Percentiles rank a stretch among this genome's conserved stretches.
phyloP scores from a whole-genome alignment of 164 flowering plant genomes.

The Annona squamosa region DNA sequence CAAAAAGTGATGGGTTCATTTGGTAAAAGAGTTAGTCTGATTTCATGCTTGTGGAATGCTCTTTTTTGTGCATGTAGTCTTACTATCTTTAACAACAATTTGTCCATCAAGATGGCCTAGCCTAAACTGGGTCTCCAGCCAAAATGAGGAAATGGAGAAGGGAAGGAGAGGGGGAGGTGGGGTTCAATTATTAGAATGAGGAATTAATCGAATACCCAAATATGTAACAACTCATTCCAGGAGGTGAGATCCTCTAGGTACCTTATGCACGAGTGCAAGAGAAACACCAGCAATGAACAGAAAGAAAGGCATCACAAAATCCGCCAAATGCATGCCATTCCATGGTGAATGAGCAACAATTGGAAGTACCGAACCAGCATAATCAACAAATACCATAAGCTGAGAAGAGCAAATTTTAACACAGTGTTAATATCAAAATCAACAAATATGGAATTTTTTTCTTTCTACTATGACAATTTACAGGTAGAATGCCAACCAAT shows the following conservation, averaged over 20 bases:
- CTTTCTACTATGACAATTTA: neutral
- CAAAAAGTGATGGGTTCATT: no score
- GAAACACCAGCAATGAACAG: conserved; percentile 67
- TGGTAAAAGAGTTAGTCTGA: no score
- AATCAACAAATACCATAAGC: conserved; percentile 75
- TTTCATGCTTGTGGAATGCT: no score
- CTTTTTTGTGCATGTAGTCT: no score
- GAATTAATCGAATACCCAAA: neutral
- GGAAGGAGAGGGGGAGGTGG: no score
- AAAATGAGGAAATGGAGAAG: neutral
- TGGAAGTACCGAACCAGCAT: conserved; percentile 48
- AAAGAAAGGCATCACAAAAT: conserved; percentile 76
- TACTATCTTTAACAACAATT: no score
- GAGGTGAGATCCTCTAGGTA: conserved; percentile 14
- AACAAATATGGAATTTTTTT: no score
- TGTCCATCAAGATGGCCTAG: no score
- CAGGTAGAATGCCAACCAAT: no score
- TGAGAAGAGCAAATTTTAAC: conserved; percentile 16
- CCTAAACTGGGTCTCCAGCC: neutral
- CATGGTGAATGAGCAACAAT: conserved; percentile 60
- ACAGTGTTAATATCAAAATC: neutral
- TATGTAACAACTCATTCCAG: neutral
- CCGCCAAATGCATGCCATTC: conserved; percentile 68
- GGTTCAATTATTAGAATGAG: no score
- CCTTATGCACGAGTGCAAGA: conserved; percentile 63